Evolutionary conservation across 2,329 filamentous ascomycete genomes (phyloP).

Genomic region (Ophiostoma himal-ulmi): DNA sequence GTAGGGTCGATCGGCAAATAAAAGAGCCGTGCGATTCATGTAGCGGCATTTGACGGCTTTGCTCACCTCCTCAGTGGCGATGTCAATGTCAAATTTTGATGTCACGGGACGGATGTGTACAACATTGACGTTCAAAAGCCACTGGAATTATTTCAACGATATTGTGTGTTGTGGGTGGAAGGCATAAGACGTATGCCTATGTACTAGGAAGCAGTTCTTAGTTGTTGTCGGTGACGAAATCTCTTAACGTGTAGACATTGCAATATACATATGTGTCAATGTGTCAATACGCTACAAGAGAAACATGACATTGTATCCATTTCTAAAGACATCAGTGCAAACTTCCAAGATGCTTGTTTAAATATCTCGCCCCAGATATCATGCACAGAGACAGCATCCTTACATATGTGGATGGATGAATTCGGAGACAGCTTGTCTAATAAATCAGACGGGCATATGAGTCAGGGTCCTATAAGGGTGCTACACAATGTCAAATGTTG

Average conservation of each 20-base stretch:
- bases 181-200: not conserved
- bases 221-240: no score
- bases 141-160: not conserved
- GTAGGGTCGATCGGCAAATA: slow-evolving; percentile 16
- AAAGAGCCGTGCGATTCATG: not conserved
- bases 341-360: not conserved
- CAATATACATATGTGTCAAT: no score
- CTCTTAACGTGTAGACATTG: no score
- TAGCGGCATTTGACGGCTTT: slow-evolving; percentile 3
- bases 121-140: not conserved
- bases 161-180: no score
- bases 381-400: not conserved
- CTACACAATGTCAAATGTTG: not conserved
- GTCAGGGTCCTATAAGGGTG: not conserved
- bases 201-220: no score
- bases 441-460: not conserved
- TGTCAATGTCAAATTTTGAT: not conserved
- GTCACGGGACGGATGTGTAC: not conserved
- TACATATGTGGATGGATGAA: not conserved
- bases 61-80: not conserved
- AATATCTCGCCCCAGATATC: no score
- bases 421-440: not conserved
- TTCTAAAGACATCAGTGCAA: not conserved
- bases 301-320: no score
- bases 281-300: no score